phyloP scores from a whole-genome alignment of 2,329 filamentous ascomycete genomes.

The Aciculosporium take region DNA sequence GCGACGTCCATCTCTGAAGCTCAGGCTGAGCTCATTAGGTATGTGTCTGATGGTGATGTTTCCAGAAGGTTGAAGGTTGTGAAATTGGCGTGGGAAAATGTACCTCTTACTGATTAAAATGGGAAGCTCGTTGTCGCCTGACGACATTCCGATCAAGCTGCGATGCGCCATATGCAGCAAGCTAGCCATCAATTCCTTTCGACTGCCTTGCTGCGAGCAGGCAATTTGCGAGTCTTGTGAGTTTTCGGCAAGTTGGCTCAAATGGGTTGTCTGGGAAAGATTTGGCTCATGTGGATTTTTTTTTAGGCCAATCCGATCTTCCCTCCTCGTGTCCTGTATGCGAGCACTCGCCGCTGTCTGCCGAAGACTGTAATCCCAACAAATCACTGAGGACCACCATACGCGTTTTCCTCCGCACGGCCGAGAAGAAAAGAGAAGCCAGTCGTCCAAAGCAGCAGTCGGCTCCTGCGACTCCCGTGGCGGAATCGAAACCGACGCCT shows the following conservation, averaged over 20 bases:
- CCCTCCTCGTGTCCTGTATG: conserved; percentile 79
- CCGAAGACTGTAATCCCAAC: conserved; percentile 75
- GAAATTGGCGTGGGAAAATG: not conserved
- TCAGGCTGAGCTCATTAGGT: conserved; percentile 47
- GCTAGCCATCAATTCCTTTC: conserved; percentile 78
- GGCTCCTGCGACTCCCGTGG: conserved; percentile 28
- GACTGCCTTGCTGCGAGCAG: conserved; percentile 88
- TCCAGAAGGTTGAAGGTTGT: not conserved
- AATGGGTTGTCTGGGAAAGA: not conserved
- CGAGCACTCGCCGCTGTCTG: conserved; percentile 76
- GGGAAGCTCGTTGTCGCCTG: conserved; percentile 56
- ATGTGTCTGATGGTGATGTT: conserved; percentile 9
- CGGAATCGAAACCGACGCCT: conserved; percentile 21
- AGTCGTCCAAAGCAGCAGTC: conserved; percentile 38
- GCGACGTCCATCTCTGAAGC: conserved; percentile 29
- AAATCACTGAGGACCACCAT: conserved; percentile 88
- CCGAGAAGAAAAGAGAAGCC: conserved; percentile 76
- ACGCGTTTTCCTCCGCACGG: conserved; percentile 77
- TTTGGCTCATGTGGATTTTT: conserved; percentile 3
- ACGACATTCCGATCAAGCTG: conserved; percentile 90
- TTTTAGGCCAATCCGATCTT: conserved; percentile 57
- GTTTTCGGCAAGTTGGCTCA: conserved; percentile 2
- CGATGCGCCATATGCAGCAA: conserved; percentile 89
- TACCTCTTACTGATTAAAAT: conserved; percentile 8
- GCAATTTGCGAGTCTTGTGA: conserved; percentile 81